Evolutionary conservation across 2,329 filamentous ascomycete genomes (phyloP), one percentile per base, ranked within the genome.

Genomic region (Polychaeton citri): DNA sequence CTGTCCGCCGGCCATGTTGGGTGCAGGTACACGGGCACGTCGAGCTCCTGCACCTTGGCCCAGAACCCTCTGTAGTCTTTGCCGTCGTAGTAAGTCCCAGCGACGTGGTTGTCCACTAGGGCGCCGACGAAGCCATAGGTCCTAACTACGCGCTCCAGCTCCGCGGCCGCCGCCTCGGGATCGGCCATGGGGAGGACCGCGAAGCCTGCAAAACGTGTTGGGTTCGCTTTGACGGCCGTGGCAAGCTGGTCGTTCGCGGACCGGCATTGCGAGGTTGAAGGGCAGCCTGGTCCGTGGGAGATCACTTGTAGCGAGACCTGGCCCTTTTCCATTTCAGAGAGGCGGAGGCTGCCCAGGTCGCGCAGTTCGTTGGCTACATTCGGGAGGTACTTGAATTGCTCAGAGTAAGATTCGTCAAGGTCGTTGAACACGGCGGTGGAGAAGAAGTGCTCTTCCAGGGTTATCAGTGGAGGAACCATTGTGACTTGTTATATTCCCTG

Each of bases 1-100:
- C 48, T 51, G 30, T 52, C 58, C 17, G 55, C 55, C 16, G 63
- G 55, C 45, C 57, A 62, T 0, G 59, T 61, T 6, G 68, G 68
- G 39, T 72, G 69, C 17, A 72, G 55, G 43, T 72, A 72, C 16
- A 71, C 54, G 0, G 68, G 64, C 2, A 69, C 65, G 38, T 69
- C 62, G 0, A 72, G 55, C 15, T 62, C 57, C 34, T 61, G 53
- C 3, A 60, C 62, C 31, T 45, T 51, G 21, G 33, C 38, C 47
- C 55, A 56, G 46, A 54, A 53, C 10, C 40, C 31, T 6, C 18
- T 12, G 30, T 32, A 32, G 4, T 12, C 30, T 1, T 37, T 33
- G 26, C 49, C 51, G 33, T 59, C 55, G 46, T 52, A 58, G 42
- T 53, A 57, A 26, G 42, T 49, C 13, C 55, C 56, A 21, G 52